phyloP scores from a whole-genome alignment of 495 filamentous ascomycete genomes.

The Cladorrhinum samala region DNA sequence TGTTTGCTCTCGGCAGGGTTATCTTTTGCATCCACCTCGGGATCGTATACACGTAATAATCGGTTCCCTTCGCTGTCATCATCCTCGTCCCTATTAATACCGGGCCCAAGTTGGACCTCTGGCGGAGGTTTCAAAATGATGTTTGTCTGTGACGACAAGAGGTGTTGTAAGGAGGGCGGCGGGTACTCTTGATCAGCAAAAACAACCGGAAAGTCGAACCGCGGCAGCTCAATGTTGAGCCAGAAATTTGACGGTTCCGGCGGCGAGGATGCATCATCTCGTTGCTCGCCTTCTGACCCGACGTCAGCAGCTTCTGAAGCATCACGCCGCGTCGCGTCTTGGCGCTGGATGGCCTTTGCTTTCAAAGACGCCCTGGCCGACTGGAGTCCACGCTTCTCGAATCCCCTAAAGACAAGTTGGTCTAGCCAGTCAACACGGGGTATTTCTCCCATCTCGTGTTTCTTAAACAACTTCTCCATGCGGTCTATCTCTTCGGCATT shows the following conservation, averaged over 20 bases:
- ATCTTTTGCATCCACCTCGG: constrained; percentile 78
- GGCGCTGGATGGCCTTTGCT: constrained; percentile 28
- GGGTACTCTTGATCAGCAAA: constrained; percentile 92
- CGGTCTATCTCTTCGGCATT: constrained; percentile 74
- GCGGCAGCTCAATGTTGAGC: constrained; percentile 84
- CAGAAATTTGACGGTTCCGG: constrained; percentile 49
- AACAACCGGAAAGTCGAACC: constrained; percentile 93
- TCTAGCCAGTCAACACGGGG: constrained; percentile 91
- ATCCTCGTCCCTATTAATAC: constrained; percentile 61
- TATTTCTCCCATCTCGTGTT: constrained; percentile 96
- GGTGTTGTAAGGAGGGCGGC: constrained; percentile 61
- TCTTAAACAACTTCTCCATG: constrained; percentile 84
- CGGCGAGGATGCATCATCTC: constrained; percentile 43
- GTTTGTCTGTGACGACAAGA: constrained; percentile 56
- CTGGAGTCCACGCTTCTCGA: constrained; percentile 67
- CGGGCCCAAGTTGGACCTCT: constrained; percentile 76
- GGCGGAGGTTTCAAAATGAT: constrained; percentile 68
- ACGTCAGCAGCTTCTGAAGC: background rate
- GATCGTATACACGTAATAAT: constrained; percentile 83
- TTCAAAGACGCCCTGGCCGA: constrained; percentile 39
- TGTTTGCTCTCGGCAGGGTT: constrained; percentile 97
- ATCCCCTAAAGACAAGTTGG: constrained; percentile 78
- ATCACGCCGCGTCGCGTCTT: constrained; percentile 19
- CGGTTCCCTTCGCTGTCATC: constrained; percentile 49
- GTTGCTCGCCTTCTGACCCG: constrained; percentile 21